phyloP scores from a whole-genome alignment of 345 rosid genomes.

The Brassica rapa region DNA sequence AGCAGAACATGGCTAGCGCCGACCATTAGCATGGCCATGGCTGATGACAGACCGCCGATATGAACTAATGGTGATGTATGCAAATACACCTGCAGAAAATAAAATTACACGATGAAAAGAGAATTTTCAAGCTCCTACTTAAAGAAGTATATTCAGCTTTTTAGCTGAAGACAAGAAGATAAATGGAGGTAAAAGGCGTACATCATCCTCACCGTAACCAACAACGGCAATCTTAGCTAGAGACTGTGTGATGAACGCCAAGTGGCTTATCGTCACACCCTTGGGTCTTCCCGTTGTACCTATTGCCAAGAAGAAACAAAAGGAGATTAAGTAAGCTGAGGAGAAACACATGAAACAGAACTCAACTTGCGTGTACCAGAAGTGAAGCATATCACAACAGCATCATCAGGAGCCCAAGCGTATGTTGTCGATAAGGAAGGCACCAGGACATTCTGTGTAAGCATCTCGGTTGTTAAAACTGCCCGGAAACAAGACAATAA shows the following conservation, averaged over 20 bases:
- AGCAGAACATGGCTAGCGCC: constrained; percentile 78
- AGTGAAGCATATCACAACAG: constrained; percentile 80
- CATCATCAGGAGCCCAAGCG: constrained; percentile 71
- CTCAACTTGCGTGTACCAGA: constrained; percentile 50
- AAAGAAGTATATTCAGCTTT: neutral
- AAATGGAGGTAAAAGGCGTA: constrained; percentile 41
- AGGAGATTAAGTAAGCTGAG: neutral
- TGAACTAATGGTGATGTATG: constrained; percentile 84
- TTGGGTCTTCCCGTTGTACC: constrained; percentile 94
- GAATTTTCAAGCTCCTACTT: neutral
- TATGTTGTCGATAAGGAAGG: constrained; percentile 36
- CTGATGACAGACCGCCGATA: constrained; percentile 87
- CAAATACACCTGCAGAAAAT: constrained; percentile 69
- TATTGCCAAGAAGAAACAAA: constrained; percentile 37
- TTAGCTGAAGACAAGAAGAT: neutral
- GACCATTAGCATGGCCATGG: constrained; percentile 83
- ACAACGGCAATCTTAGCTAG: constrained; percentile 76
- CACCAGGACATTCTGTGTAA: constrained; percentile 26
- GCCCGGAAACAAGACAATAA: constrained; percentile 22
- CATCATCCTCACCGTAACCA: constrained; percentile 85
- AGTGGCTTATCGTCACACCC: constrained; percentile 74
- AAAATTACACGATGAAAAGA: neutral
- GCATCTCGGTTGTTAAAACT: constrained; percentile 55
- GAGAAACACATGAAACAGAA: neutral
- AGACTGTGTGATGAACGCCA: constrained; percentile 75